Conservation (phyloP, 1,284 basidiomycete genomes). For the Ceratorhiza oryzae-sativae region DNA sequence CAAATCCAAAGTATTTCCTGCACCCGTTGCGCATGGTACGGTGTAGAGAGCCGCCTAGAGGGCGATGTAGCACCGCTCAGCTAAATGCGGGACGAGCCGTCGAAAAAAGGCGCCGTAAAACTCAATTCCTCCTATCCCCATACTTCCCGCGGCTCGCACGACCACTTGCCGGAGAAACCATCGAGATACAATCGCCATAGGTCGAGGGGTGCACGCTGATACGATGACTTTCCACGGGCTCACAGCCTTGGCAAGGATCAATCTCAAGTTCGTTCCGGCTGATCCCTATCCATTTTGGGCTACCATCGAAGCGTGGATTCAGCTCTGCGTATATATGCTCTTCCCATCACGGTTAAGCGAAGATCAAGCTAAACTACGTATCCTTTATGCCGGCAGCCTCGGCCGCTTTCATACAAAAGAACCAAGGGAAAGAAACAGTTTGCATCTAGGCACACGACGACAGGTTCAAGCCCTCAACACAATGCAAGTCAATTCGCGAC, state of each 20-base stretch:
- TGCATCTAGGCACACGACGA: slow-evolving; percentile 6
- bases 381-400: slow-evolving; percentile 8
- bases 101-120: slow-evolving; percentile 8
- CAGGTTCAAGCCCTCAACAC: too few species aligned
- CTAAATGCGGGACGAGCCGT: not conserved
- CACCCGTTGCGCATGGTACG: too few species aligned
- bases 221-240: slow-evolving; percentile 15
- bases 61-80: too few species aligned
- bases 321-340: slow-evolving; percentile 7
- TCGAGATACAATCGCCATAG: not conserved
- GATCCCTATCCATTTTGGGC: slow-evolving; percentile 11
- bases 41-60: not conserved
- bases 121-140: slow-evolving; percentile 7
- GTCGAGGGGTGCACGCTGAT: not conserved
- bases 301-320: slow-evolving; percentile 11
- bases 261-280: not conserved
- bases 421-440: not conserved
- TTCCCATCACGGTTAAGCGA: slow-evolving; percentile 2
- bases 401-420: not conserved
- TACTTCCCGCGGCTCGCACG: not conserved
- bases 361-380: not conserved
- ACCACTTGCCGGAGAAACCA: not conserved
- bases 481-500: not conserved
- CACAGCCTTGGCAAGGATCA: slow-evolving; percentile 25
- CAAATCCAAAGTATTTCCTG: not conserved